phyloP scores from a whole-genome alignment of 208 protist genomes.

The Perkinsela sp. region DNA sequence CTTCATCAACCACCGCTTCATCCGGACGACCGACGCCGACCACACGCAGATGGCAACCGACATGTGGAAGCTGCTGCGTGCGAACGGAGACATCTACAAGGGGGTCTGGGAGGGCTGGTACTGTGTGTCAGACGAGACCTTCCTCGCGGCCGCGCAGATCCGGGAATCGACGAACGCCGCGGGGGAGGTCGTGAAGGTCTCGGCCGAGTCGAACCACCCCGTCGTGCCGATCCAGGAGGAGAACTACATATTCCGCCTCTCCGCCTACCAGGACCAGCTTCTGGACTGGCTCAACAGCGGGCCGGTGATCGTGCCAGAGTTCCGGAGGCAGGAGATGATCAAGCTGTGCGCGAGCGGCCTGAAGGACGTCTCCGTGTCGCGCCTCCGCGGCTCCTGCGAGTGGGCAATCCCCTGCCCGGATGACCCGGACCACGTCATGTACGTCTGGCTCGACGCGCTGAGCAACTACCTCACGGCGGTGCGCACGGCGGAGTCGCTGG shows the following conservation, averaged over 20 bases:
- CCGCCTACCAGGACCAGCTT: slow-evolving; percentile 45
- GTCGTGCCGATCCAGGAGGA: slow-evolving; percentile 82
- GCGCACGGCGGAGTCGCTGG: slow-evolving; percentile 9
- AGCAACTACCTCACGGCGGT: slow-evolving; percentile 91
- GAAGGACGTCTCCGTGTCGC: slow-evolving; percentile 83
- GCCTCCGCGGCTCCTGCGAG: slow-evolving; percentile 40
- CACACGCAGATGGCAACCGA: slow-evolving; percentile 37
- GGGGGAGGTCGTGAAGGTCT: slow-evolving; percentile 64
- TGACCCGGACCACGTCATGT: slow-evolving; percentile 78
- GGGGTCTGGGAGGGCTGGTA: slow-evolving; percentile 95
- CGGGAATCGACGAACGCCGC: slow-evolving; percentile 51
- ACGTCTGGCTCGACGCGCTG: slow-evolving; percentile 98
- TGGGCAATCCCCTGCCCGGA: slow-evolving; percentile 91
- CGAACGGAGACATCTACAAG: slow-evolving; percentile 81
- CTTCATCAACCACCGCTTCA: slow-evolving; percentile 75
- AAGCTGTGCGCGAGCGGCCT: slow-evolving; percentile 41
- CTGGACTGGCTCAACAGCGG: slow-evolving; percentile 47
- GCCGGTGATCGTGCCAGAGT: slow-evolving; percentile 63
- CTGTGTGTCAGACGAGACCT: slow-evolving; percentile 85
- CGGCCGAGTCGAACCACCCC: slow-evolving; percentile 52
- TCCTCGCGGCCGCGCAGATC: slow-evolving; percentile 48
- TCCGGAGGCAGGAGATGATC: slow-evolving; percentile 69
- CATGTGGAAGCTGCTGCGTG: slow-evolving; percentile 60
- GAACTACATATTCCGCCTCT: slow-evolving; percentile 93
- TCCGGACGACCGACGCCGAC: slow-evolving; percentile 73